A percentile compares a stretch with the other conserved stretches of the same genome.
Conservation (phyloP, 1,284 basidiomycete genomes). For the Marasmius sp. region DNA sequence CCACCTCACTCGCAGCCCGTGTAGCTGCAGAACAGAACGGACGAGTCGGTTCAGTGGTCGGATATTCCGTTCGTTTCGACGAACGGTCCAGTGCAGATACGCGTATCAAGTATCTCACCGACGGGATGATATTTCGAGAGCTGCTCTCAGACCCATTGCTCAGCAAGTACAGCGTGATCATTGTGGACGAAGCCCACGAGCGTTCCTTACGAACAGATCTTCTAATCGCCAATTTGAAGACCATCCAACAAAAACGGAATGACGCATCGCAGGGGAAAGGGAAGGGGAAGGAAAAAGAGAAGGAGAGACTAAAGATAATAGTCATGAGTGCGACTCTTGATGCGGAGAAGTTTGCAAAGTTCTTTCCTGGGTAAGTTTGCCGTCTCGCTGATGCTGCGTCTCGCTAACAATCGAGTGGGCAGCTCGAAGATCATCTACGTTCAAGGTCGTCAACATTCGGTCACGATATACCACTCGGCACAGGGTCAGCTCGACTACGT, state of each 20-base stretch:
- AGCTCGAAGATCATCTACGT: constrained; percentile 89
- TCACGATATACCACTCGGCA: constrained; percentile 75
- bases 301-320: constrained; percentile 74
- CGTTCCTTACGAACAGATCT: constrained; percentile 93
- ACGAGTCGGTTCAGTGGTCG: constrained; percentile 73
- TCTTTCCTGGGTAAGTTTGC: constrained; percentile 76
- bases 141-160: constrained; percentile 79
- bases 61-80: constrained; percentile 96
- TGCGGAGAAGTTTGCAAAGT: constrained; percentile 89
- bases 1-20: constrained; percentile 87
- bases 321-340: constrained; percentile 98
- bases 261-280: constrained; percentile 38
- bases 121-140: constrained; percentile 95
- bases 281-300: constrained; percentile 36
- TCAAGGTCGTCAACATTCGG: constrained; percentile 92
- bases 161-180: constrained; percentile 83
- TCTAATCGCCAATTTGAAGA: constrained; percentile 88
- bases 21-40: constrained; percentile 85
- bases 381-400: background rate
- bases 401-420: constrained; percentile 33
- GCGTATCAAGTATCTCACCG: constrained; percentile 92
- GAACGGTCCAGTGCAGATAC: constrained; percentile 74
- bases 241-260: constrained; percentile 77
- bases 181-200: constrained; percentile 98
- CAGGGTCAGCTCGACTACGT: constrained; percentile 83